Evolutionary conservation across 2,329 filamentous ascomycete genomes (phyloP).

Genomic region (Neurospora sp.): DNA sequence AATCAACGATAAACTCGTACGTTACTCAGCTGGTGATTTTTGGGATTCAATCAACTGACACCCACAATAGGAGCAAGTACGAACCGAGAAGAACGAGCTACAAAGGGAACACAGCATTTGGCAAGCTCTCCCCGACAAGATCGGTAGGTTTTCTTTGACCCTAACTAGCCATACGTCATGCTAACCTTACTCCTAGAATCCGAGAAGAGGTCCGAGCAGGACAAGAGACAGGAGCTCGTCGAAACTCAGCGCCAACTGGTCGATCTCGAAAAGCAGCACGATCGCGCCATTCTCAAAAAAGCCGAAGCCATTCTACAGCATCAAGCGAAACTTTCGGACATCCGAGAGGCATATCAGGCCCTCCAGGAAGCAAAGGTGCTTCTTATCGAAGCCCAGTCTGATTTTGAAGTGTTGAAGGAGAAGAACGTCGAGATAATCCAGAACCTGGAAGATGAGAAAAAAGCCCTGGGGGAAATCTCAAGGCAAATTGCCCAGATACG

Average conservation of each 20-base stretch:
- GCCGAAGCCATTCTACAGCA: constrained; percentile 41
- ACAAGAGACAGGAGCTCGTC: constrained; percentile 18
- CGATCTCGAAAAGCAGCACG: constrained; percentile 29
- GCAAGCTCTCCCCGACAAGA: constrained; percentile 58
- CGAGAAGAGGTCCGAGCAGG: constrained; percentile 24
- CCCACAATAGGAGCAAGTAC: constrained; percentile 34
- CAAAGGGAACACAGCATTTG: constrained; percentile 58
- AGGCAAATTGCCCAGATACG: constrained; percentile 31
- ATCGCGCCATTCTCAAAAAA: constrained; percentile 45
- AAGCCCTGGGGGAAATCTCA: constrained; percentile 27
- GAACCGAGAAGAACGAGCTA: constrained; percentile 53
- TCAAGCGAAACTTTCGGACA: constrained; percentile 48
- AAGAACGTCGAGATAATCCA: constrained; percentile 52
- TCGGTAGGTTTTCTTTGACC: constrained; percentile 40
- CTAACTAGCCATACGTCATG: neutral
- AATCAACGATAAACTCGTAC: constrained; percentile 34
- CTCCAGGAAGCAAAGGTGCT: constrained; percentile 61
- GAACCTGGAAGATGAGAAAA: constrained; percentile 36
- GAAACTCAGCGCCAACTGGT: constrained; percentile 27
- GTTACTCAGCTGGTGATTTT: constrained; percentile 8
- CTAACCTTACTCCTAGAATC: constrained; percentile 17
- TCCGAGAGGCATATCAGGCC: constrained; percentile 52
- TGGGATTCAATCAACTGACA: constrained; percentile 9
- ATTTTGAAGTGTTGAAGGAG: constrained; percentile 56
- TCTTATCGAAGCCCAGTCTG: constrained; percentile 72